A percentile compares a stretch with the other conserved stretches of the same genome.
Evolutionary conservation across 345 rosid genomes (phyloP).

Genomic region (Salix koriyanagi): DNA sequence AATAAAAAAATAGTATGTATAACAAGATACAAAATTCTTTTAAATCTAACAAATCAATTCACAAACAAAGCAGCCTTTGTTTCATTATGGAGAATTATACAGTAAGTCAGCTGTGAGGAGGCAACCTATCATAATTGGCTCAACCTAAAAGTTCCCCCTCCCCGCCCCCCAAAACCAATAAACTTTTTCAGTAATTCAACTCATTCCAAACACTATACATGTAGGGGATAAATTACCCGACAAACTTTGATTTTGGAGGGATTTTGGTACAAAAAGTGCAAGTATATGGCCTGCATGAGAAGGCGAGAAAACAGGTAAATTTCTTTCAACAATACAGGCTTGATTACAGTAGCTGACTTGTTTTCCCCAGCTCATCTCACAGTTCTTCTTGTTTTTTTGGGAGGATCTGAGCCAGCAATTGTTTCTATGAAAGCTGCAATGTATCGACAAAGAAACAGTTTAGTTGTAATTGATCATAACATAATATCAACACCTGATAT

Average conservation of each 20-base stretch:
- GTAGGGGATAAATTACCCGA: conserved; percentile 28
- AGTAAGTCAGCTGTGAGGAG: neutral
- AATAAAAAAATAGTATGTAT: neutral
- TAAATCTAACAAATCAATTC: neutral
- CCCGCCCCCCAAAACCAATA: neutral
- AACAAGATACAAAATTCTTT: neutral
- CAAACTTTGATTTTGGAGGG: conserved; percentile 11
- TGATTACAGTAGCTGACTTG: neutral
- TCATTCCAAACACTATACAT: conserved; percentile 10
- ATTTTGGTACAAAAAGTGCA: conserved; percentile 6
- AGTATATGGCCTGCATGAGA: conserved; percentile 10
- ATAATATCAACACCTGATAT: neutral
- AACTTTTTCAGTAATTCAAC: conserved; percentile 24
- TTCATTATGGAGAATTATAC: neutral
- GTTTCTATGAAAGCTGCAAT: conserved; percentile 47
- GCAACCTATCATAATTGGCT: conserved; percentile 22
- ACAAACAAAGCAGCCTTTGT: neutral
- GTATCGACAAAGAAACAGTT: neutral
- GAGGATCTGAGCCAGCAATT: conserved; percentile 44
- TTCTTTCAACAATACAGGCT: neutral
- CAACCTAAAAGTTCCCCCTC: neutral
- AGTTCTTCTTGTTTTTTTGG: conserved; percentile 23
- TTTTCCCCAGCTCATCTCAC: conserved; percentile 27
- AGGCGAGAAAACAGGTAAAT: neutral
- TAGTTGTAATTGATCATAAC: neutral